Percentiles rank a stretch among this genome's conserved stretches.
These are phyloP conservation scores for Boletus vermiculosoides DNA, from an alignment of 768 basidiomycete genomes.

Conservation along the genomic window DNA sequence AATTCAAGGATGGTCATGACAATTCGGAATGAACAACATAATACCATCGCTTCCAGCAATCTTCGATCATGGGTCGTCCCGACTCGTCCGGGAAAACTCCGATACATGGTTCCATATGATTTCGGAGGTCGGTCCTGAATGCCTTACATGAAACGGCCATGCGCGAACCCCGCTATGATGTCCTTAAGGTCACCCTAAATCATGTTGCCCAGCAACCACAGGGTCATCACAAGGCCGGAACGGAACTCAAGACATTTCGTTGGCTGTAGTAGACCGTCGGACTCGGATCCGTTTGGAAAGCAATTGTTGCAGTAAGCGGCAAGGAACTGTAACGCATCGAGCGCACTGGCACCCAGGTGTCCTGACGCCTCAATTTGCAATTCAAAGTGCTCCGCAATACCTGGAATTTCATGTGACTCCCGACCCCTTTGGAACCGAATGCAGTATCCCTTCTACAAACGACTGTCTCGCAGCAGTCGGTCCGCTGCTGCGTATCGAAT, in stretches of 20 bases:
- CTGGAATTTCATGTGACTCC: background rate
- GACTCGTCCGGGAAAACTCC: background rate
- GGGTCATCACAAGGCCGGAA: background rate
- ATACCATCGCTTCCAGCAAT: background rate
- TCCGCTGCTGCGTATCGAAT: background rate
- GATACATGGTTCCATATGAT: background rate
- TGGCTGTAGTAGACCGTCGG: background rate
- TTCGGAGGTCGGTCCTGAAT: conserved; percentile 11
- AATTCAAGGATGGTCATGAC: background rate
- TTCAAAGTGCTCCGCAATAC: background rate
- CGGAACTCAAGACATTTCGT: background rate
- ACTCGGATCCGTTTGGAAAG: background rate
- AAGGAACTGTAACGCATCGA: background rate
- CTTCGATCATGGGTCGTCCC: too few species aligned
- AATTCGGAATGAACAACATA: background rate
- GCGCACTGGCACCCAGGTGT: background rate
- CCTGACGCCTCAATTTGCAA: background rate
- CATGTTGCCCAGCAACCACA: background rate
- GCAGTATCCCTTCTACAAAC: background rate
- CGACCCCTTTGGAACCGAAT: background rate
- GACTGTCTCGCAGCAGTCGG: background rate
- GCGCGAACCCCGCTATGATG: conserved; percentile 6
- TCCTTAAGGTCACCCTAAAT: background rate
- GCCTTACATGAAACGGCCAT: background rate
- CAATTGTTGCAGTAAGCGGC: background rate